phyloP scores from a whole-genome alignment of 345 rosid species.

The Ceriops zippeliana region DNA sequence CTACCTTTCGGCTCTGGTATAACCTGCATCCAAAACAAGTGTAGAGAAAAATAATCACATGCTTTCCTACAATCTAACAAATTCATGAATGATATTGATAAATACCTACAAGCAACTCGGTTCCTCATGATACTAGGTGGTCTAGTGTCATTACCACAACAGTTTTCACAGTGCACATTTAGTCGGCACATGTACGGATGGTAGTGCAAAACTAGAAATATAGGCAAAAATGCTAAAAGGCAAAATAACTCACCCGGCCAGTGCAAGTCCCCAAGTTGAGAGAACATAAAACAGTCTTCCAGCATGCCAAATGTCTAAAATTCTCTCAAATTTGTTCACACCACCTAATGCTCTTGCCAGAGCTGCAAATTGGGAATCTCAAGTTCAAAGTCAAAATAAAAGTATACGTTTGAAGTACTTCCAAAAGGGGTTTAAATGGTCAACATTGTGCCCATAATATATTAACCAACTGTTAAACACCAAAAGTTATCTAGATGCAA shows the following conservation, averaged over 20 bases:
- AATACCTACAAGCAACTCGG: background rate
- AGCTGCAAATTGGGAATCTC: slow-evolving; percentile 42
- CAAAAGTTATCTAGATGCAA: too few relatives aligned
- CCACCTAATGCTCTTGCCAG: slow-evolving; percentile 60
- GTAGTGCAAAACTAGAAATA: background rate
- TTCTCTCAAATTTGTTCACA: slow-evolving; percentile 62
- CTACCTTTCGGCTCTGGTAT: slow-evolving; percentile 52
- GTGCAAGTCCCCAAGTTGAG: slow-evolving; percentile 85
- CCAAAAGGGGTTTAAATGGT: background rate
- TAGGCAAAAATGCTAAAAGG: background rate
- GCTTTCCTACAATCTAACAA: background rate
- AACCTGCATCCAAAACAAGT: slow-evolving; percentile 40
- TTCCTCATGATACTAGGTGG: background rate
- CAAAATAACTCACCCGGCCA: slow-evolving; percentile 57
- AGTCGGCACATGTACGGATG: background rate
- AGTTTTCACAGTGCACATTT: background rate
- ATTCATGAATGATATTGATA: background rate
- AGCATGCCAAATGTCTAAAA: slow-evolving; percentile 79
- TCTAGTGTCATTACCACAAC: background rate
- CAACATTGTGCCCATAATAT: background rate
- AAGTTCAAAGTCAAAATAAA: background rate
- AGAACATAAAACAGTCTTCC: slow-evolving; percentile 74
- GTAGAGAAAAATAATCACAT: slow-evolving; percentile 6
- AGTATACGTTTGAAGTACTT: background rate
- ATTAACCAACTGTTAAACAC: background rate